A percentile compares a stretch with the other conserved stretches of the same genome.
Conservation (phyloP, 2,329 filamentous ascomycete species). For the Cladobotryum mycophilum region DNA sequence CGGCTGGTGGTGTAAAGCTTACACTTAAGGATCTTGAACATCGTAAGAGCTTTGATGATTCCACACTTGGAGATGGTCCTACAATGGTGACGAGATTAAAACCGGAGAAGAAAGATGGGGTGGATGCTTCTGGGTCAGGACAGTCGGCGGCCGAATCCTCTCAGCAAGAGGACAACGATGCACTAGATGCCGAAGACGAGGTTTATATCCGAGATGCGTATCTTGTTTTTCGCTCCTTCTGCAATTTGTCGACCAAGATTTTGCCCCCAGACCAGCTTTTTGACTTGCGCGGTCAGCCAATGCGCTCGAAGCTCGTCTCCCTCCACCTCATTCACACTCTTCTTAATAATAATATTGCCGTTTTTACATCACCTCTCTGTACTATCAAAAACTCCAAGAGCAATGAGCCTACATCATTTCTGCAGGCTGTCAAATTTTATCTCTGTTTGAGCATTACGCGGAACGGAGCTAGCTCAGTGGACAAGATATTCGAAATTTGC, state of each 20-base stretch:
- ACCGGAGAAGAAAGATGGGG: conserved; percentile 33
- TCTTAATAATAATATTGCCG: conserved; percentile 84
- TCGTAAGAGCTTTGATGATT: conserved; percentile 64
- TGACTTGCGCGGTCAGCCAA: conserved; percentile 87
- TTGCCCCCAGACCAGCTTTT: conserved; percentile 85
- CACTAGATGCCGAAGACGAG: conserved; percentile 73
- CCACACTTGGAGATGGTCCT: conserved; percentile 58
- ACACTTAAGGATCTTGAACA: conserved; percentile 62
- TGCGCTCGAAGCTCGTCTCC: conserved; percentile 94
- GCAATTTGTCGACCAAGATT: conserved; percentile 91
- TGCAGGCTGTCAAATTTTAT: conserved; percentile 95
- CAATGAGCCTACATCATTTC: conserved; percentile 81
- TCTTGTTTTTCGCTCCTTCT: conserved; percentile 93
- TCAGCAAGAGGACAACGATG: conserved; percentile 51
- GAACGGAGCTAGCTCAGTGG: conserved; percentile 90
- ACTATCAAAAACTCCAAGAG: conserved; percentile 88
- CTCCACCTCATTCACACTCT: conserved; percentile 93
- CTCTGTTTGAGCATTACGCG: conserved; percentile 89
- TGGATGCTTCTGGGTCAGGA: conserved; percentile 42
- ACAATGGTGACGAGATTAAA: conserved; percentile 61
- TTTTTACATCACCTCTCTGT: conserved; percentile 87
- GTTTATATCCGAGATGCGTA: conserved; percentile 97
- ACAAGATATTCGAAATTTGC: conserved; percentile 88
- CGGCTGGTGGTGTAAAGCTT: conserved; percentile 46
- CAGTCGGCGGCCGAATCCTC: conserved; percentile 50